Conservation (phyloP, 2,329 filamentous ascomycete genomes). For the Cucurbitaria berberidis region DNA sequence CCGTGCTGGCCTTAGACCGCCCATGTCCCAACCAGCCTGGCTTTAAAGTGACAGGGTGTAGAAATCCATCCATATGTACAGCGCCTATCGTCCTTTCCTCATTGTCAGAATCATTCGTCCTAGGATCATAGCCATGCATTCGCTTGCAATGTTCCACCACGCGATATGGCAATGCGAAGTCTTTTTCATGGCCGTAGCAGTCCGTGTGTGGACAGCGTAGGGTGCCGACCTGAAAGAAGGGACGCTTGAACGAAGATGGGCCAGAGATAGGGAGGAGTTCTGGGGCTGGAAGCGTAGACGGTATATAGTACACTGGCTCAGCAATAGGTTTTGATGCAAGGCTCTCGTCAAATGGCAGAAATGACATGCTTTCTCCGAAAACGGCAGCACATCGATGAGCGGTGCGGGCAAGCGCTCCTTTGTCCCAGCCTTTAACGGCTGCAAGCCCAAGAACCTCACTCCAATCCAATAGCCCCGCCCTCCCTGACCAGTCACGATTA, state of each 20-base stretch:
- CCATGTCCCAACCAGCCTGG: slow-evolving; percentile 35
- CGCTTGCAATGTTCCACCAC: slow-evolving; percentile 54
- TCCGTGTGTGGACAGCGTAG: slow-evolving; percentile 42
- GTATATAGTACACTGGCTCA: slow-evolving; percentile 46
- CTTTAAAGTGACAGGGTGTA: slow-evolving; percentile 59
- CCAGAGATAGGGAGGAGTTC: background rate
- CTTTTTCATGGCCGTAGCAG: slow-evolving; percentile 35
- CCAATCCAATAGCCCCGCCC: slow-evolving; percentile 67
- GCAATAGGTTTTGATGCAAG: slow-evolving; percentile 23
- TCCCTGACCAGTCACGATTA: slow-evolving; percentile 13
- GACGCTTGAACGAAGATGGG: slow-evolving; percentile 21
- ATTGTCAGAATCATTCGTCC: slow-evolving; percentile 55
- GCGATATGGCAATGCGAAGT: slow-evolving; percentile 35
- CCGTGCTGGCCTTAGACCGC: slow-evolving; percentile 25
- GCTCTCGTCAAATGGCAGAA: slow-evolving; percentile 62
- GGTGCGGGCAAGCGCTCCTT: slow-evolving; percentile 70
- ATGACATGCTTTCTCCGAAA: slow-evolving; percentile 74
- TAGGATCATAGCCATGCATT: slow-evolving; percentile 53
- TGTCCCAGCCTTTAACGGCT: slow-evolving; percentile 71
- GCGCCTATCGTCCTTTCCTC: slow-evolving; percentile 59
- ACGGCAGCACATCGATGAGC: slow-evolving; percentile 75
- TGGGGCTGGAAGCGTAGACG: slow-evolving; percentile 33
- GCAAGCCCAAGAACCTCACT: slow-evolving; percentile 82
- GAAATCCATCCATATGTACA: slow-evolving; percentile 72
- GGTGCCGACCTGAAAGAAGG: slow-evolving; percentile 35